Percentiles rank a stretch among this genome's conserved stretches.
These are phyloP conservation scores for Cynara cardunculus DNA, from an alignment of 129 eudicot genomes.

Conservation along the genomic window DNA sequence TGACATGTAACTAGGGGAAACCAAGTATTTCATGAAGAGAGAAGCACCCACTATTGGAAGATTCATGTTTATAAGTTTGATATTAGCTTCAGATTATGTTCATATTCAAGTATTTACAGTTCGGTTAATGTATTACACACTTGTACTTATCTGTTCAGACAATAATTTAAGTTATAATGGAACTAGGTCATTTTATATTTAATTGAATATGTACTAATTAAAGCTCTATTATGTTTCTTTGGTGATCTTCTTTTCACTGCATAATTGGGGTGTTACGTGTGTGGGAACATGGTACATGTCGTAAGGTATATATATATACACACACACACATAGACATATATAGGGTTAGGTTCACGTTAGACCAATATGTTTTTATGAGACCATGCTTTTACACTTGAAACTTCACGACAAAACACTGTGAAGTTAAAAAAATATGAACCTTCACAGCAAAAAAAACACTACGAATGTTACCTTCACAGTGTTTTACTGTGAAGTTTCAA, in stretches of 20 bases:
- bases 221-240: neutral
- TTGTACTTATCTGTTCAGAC: neutral
- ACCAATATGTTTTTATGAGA: too few species aligned
- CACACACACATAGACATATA: too few species aligned
- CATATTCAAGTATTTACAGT: neutral
- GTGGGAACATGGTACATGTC: neutral
- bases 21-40: neutral
- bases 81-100: neutral
- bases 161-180: neutral
- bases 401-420: too few species aligned
- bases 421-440: too few species aligned
- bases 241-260: neutral
- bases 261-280: neutral
- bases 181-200: neutral
- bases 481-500: too few species aligned
- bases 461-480: too few species aligned
- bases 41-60: neutral
- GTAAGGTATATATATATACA: too few species aligned
- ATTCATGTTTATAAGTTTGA: neutral
- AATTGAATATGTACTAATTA: neutral
- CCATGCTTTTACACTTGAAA: too few species aligned
- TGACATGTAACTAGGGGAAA: neutral
- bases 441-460: too few species aligned
- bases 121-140: neutral
- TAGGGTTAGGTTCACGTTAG: too few species aligned